Base-by-base conservation (phyloP, 2,329 filamentous ascomycete species). In the Tolypocladium cylindrosporum region DNA sequence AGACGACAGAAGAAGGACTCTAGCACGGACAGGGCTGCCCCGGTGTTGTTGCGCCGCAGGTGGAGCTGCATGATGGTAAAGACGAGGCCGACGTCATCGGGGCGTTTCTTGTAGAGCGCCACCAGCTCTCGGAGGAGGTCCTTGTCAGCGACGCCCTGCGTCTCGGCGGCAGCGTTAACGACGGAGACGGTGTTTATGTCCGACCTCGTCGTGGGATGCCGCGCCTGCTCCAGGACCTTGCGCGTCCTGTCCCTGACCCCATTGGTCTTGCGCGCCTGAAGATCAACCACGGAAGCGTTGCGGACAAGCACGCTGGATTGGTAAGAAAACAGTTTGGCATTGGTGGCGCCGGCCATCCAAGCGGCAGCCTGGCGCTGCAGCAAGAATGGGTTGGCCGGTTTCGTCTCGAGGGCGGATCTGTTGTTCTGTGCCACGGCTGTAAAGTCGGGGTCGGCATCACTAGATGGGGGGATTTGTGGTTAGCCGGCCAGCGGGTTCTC, bases 1-100 rank as follows among this genome's bases (percentile, higher is more conserved):
- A 96, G 79, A 11, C 82, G 82, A 61, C 81, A 81, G 57, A 96
- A 81, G 68, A 94, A 92, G 1, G 81, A 76, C 68, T 96, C 88
- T 2, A 97, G 77, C 7, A 90, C 77, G n/a, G 80, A 77, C 41
- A 91, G 82, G 5, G 93, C 93, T 4, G 88, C 85, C 37, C 82
- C 86, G 36, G 84, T 79, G 68, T 93, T 91, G 53, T 86, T 83
- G 45, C 80, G 83, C 55, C 85, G 78, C 19, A 94, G 77, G 68
- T 95, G 91, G 51, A 96, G 81, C 70, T 97, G 91, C 11, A 93
- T 80, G 58, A 91, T 82, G 11, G 90, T 91, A 43, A 97, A 77
- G 31, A 90, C 75, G 3, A 97, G 78, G 1, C 92, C 93, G 27
- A 96, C 77, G 68, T 97, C 91, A 60, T 84, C 83, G 0, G 91